These are phyloP conservation scores for Talaromyces sp. DNA, from an alignment of 2,329 filamentous ascomycete species.

Conservation along the genomic window DNA sequence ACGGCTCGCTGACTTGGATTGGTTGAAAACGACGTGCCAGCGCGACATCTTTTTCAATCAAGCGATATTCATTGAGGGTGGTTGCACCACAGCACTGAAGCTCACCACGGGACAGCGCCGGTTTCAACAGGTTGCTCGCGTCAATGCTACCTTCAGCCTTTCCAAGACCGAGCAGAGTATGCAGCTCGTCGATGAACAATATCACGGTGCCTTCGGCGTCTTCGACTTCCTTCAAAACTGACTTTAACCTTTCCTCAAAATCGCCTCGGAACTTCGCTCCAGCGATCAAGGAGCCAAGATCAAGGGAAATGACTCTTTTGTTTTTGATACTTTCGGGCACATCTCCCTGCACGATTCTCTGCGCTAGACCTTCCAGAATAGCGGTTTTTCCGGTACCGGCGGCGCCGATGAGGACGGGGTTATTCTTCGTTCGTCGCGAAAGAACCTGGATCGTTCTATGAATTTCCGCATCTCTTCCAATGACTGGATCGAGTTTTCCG, in stretches of 20 bases:
- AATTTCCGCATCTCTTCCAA: conserved; percentile 87
- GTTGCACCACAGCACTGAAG: conserved; percentile 95
- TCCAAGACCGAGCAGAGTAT: conserved; percentile 85
- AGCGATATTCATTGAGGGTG: conserved; percentile 85
- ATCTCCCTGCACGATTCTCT: conserved; percentile 86
- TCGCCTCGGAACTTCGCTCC: conserved; percentile 95
- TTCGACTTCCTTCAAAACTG: conserved; percentile 85
- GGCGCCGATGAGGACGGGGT: conserved; percentile 88
- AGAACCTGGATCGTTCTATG: conserved; percentile 92
- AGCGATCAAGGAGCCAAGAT: conserved; percentile 89
- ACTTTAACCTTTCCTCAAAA: conserved; percentile 91
- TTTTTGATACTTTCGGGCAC: conserved; percentile 96
- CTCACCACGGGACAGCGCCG: conserved; percentile 86
- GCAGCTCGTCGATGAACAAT: conserved; percentile 91
- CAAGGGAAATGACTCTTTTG: conserved; percentile 82
- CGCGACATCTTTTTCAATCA: conserved; percentile 94
- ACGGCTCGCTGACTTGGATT: conserved; percentile 88
- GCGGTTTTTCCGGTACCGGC: conserved; percentile 94
- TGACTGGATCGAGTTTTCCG: conserved; percentile 93
- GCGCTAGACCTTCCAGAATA: conserved; percentile 83
- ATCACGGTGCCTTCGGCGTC: conserved; percentile 87
- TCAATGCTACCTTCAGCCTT: conserved; percentile 97
- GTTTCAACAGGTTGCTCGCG: conserved; percentile 91
- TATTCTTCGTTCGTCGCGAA: conserved; percentile 91
- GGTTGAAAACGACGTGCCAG: conserved; percentile 91